Conservation (phyloP, 345 rosid species). For the Citrus unshiu region DNA sequence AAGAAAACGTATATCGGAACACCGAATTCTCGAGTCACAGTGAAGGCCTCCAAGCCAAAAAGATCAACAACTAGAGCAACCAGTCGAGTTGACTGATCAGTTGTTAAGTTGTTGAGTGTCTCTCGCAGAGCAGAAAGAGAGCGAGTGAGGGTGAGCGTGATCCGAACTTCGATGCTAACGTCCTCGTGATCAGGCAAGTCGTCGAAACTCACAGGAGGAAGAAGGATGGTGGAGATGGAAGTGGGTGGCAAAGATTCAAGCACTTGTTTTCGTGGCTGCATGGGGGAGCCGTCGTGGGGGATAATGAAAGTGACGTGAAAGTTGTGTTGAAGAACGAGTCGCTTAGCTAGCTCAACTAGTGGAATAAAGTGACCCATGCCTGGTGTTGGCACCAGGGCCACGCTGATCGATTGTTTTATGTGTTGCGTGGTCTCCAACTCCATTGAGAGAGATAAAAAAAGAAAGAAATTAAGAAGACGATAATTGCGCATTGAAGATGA, state of each 20-base stretch:
- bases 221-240: constrained; percentile 21
- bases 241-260: constrained; percentile 13
- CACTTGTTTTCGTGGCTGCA: constrained; percentile 16
- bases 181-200: constrained; percentile 15
- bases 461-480: too few relatives aligned
- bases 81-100: background rate
- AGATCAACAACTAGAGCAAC: constrained; percentile 28
- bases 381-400: constrained; percentile 26
- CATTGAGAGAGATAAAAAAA: too few relatives aligned
- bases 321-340: constrained; percentile 21
- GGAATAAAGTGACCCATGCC: constrained; percentile 40
- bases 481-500: too few relatives aligned
- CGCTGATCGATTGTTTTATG: background rate
- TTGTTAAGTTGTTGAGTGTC: background rate
- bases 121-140: constrained; percentile 16
- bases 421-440: background rate
- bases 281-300: constrained; percentile 20
- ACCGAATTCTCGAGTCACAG: constrained; percentile 18
- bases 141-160: constrained; percentile 2
- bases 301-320: constrained; percentile 24
- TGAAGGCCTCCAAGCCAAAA: constrained; percentile 17
- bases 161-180: constrained; percentile 14
- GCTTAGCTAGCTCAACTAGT: constrained; percentile 26
- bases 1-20: constrained; percentile 15
- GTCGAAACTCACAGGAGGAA: constrained; percentile 26